These are phyloP conservation scores for Salvia hispanica DNA, from an alignment of 257 asterid genomes.

Conservation along the genomic window DNA sequence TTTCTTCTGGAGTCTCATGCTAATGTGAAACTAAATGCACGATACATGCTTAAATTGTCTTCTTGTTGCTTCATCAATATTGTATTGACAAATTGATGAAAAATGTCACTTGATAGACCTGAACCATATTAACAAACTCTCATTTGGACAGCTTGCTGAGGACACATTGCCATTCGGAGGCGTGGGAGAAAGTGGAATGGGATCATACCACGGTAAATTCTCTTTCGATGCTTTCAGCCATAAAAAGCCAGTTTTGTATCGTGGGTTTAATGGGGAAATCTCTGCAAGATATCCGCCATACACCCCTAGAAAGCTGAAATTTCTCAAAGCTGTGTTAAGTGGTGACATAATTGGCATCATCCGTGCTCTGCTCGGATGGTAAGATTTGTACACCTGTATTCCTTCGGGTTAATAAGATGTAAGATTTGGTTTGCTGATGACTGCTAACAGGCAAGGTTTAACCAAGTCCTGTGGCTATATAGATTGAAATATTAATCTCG, in stretches of 20 bases:
- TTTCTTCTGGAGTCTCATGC: slow-evolving; percentile 16
- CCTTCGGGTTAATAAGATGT: not conserved
- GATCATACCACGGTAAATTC: slow-evolving; percentile 86
- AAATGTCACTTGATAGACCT: slow-evolving; percentile 24
- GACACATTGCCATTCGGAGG: slow-evolving; percentile 84
- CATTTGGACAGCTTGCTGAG: slow-evolving; percentile 58
- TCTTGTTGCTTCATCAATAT: not conserved
- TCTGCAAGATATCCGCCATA: slow-evolving; percentile 91
- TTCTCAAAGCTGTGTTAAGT: slow-evolving; percentile 63
- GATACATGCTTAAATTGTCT: not conserved
- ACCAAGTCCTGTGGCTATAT: slow-evolving; percentile 27
- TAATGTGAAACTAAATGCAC: not conserved
- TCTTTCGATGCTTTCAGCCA: slow-evolving; percentile 93
- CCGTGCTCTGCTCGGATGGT: slow-evolving; percentile 77
- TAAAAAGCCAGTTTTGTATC: slow-evolving; percentile 73
- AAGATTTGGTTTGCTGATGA: not conserved
- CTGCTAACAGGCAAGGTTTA: slow-evolving; percentile 7
- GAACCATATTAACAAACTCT: slow-evolving; percentile 23
- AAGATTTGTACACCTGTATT: slow-evolving; percentile 22
- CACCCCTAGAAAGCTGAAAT: slow-evolving; percentile 52
- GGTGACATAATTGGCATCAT: slow-evolving; percentile 57
- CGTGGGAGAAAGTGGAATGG: slow-evolving; percentile 96
- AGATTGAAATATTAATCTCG: slow-evolving; percentile 8
- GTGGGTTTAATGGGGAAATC: slow-evolving; percentile 68
- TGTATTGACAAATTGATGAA: not conserved